Base-by-base conservation (phyloP, 768 basidiomycete species). In the Clitopilus hobsonii region DNA sequence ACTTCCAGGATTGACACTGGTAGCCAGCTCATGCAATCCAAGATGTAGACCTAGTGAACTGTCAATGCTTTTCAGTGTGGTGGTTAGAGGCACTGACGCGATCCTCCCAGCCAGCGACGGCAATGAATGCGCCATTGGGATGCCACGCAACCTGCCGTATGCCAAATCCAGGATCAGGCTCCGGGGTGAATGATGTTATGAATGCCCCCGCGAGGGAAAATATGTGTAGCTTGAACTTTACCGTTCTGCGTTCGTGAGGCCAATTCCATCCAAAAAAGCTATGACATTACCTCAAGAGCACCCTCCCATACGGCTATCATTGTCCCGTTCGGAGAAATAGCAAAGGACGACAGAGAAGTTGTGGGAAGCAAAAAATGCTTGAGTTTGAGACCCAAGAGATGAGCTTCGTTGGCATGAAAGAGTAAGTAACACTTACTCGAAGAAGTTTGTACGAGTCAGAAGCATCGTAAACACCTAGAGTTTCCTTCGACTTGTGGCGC, bases 341-440 rank as follows among this genome's bases (percentile, higher is more conserved):
- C 75, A 28, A 94, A 64, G 0, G 88, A 89, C 6, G 87, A 76
- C 38, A 94, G 65, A 13, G 86, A 85, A 4, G 80, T 69, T 0
- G 94, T 94, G 1, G 89, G 88, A 22, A 92, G 71, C 2, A 89
- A 79, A 59, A 93, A 95, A 69, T 95, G 91, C 94, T 94, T n/a
- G n/a, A n/a, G 61, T 10, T 53, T 16, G 56, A 41, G 47, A 58
- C 54, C 26, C 3, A 26, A 49, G 38, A 36, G 26, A 24, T 6
- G 20, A 8, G 49, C 24, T 13, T 45, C 41, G 52, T 27, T 45
- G 5, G 55, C 56, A 7, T 25, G 52, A 26, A 26, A 52, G 14
- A 32, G 8, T 49, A 4, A 11, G n/a, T 4, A 18, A 45, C 41
- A 70, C 80, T 54, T 69, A 92, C 91, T 61, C 89, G 78, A 52